A percentile compares a stretch with the other conserved stretches of the same genome.
Conservation (phyloP, 306 rosid species). For the Castanea crenata region DNA sequence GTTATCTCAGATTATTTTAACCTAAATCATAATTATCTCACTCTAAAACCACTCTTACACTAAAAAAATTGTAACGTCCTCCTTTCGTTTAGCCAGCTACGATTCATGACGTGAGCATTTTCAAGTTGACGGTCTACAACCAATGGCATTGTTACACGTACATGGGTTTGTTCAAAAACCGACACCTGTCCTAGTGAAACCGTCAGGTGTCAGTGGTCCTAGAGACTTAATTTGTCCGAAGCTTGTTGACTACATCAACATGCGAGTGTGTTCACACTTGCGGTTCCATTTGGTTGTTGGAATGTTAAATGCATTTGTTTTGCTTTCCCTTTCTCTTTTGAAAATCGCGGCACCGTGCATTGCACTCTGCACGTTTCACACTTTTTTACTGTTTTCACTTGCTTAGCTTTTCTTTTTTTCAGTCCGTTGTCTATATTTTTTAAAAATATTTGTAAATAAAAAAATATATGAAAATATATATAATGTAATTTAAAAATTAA, state of each 20-base stretch:
- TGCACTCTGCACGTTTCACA: too few relatives aligned
- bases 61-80: neutral
- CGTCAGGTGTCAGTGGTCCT: constrained; percentile 44
- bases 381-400: too few relatives aligned
- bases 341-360: neutral
- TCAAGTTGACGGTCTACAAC: neutral
- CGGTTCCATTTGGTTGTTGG: neutral
- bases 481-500: too few relatives aligned
- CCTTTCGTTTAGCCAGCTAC: neutral
- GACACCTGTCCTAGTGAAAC: constrained; percentile 34
- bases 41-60: constrained; percentile 19
- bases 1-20: constrained; percentile 12
- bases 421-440: too few relatives aligned
- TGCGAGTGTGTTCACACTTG: constrained; percentile 40
- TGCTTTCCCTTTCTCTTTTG: neutral
- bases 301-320: too few relatives aligned
- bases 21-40: constrained; percentile 26
- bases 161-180: rapidly evolving
- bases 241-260: constrained; percentile 33
- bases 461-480: too few relatives aligned
- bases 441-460: too few relatives aligned
- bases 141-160: constrained; percentile 11
- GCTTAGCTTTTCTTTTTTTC: too few relatives aligned
- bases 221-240: neutral
- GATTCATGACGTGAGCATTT: constrained; percentile 16